Conservation (phyloP, 2,329 filamentous ascomycete species). For the Trichoderma polysporum region DNA sequence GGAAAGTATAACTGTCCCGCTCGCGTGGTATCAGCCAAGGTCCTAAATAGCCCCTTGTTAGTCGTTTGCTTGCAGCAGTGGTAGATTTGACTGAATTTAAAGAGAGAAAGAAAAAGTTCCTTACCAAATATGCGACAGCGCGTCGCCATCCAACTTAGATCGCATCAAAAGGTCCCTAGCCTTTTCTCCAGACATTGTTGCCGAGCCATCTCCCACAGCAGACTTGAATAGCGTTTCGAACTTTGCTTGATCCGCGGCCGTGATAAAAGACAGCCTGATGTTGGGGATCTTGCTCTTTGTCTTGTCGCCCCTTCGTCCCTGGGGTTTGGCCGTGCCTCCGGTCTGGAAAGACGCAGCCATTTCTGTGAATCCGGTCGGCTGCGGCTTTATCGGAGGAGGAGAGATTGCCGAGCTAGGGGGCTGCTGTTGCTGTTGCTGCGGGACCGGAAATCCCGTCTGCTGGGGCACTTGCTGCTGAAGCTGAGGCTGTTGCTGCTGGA, state of each 20-base stretch:
- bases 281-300: conserved; percentile 79
- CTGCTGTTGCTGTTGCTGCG: conserved; percentile 45
- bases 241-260: conserved; percentile 88
- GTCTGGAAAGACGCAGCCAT: conserved; percentile 68
- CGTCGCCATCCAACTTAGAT: conserved; percentile 83
- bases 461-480: conserved; percentile 44
- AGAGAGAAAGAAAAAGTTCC: conserved; percentile 24
- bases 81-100: neutral
- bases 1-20: conserved; percentile 95
- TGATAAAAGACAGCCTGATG: conserved; percentile 93
- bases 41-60: conserved; percentile 52
- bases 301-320: conserved; percentile 50
- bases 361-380: conserved; percentile 63
- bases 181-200: conserved; percentile 88
- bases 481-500: conserved; percentile 43
- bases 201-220: conserved; percentile 78
- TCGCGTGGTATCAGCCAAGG: conserved; percentile 90
- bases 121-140: conserved; percentile 90
- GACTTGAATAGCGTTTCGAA: conserved; percentile 98
- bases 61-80: neutral
- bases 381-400: conserved; percentile 62
- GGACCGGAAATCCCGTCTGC: conserved; percentile 46
- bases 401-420: conserved; percentile 48
- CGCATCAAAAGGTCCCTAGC: conserved; percentile 85
- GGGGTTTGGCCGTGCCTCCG: conserved; percentile 44